These are phyloP conservation scores for Globisporangium apiculatum DNA, from an alignment of 352 stramenopile genomes.

Conservation along the genomic window DNA sequence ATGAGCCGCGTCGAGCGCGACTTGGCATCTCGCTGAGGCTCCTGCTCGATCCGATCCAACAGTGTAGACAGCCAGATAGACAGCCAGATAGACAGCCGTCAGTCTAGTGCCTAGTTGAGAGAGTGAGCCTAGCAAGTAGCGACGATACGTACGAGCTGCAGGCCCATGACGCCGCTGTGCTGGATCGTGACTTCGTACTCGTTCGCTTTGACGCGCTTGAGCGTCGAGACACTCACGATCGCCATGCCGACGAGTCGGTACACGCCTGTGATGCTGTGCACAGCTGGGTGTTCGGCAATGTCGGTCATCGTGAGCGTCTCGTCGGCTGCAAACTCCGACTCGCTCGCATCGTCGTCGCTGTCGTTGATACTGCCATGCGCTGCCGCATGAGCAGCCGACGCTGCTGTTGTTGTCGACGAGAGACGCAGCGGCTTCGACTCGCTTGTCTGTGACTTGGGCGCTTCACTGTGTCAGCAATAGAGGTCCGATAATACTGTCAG, in stretches of 20 bases:
- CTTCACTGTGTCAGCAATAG: constrained; percentile 21
- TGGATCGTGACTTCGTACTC: constrained; percentile 77
- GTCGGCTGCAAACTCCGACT: constrained; percentile 47
- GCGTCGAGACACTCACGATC: constrained; percentile 71
- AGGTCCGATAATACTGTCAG: neutral
- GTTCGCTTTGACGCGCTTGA: constrained; percentile 67
- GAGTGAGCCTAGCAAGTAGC: neutral
- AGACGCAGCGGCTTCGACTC: constrained; percentile 26
- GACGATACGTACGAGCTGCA: constrained; percentile 41
- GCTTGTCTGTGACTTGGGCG: constrained; percentile 44
- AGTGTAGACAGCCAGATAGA: neutral
- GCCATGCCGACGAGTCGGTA: constrained; percentile 75
- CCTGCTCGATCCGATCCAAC: constrained; percentile 12
- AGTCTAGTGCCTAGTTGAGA: neutral
- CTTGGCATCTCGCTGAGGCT: constrained; percentile 27
- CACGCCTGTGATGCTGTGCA: constrained; percentile 78
- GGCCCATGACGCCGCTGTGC: constrained; percentile 48
- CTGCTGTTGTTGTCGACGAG: constrained; percentile 39
- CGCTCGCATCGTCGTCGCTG: constrained; percentile 36
- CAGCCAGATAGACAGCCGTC: neutral
- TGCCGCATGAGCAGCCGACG: neutral
- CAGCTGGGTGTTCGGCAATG: constrained; percentile 60
- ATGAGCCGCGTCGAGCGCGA: constrained; percentile 65
- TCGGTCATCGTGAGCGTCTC: constrained; percentile 64
- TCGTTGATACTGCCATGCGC: constrained; percentile 28